Base-by-base conservation (phyloP, 139 green algal genomes). In the Marvania coccoides region DNA sequence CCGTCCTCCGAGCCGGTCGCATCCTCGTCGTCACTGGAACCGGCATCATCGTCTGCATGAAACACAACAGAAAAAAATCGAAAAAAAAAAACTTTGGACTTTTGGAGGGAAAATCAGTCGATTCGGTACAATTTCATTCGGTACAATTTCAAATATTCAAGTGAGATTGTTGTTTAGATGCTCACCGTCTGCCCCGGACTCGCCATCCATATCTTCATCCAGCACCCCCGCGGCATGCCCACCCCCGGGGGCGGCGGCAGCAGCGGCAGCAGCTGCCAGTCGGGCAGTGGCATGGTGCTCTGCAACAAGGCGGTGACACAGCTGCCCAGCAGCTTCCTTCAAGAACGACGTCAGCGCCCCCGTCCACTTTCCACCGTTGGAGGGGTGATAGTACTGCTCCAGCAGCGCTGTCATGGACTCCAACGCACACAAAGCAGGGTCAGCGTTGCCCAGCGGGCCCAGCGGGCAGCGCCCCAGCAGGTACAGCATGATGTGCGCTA, bases 341-440 rank as follows among this genome's bases (percentile, higher is more conserved):
- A 89, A 55, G 42, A 87, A 75, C 29, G 68, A 61, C 10, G 58
- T 46, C 29, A 89, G 76, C 33, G 75, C 61, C 29, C 39, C 39
- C 28, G 51, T 77, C 83, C 83, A 90, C 39, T 77, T 83, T 73
- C 88, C 89, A 9, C 74, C 74, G 67, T 96, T 96, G 47, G 69
- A 86, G 38, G 90, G 90, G 70, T 96, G 89, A 48, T 81, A 91
- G 74, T 94, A 96, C 69, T 91, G 81, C 79, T 95, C 88, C 38
- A 92, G 65, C 42, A 91, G 72, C 24, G 67, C 65, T 0, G 78
- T 82, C 24, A 88, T 45, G 15, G 63, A 48, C 15, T 80, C 67
- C 60, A 92, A 77, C 1, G 55, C 38, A 6, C 9, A 36, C 45
- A 77, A 61, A 31, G 51, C 75, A 3, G 47, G 7, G 24, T 74